These are phyloP conservation scores for Claviceps purpurea DNA, from an alignment of 2,329 filamentous ascomycete species.

Conservation along the genomic window DNA sequence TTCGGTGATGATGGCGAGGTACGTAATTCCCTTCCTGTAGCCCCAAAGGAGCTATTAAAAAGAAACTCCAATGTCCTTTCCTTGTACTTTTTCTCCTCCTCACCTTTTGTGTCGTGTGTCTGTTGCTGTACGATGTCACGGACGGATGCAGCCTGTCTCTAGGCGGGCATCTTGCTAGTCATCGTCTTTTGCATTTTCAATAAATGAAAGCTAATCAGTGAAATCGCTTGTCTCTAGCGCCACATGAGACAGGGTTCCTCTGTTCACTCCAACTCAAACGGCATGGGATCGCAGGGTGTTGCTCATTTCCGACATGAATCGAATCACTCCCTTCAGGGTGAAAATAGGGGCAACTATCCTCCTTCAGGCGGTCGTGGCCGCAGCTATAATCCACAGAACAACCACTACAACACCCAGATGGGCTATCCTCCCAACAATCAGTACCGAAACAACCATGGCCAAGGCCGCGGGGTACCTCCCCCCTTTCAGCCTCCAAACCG, in stretches of 20 bases:
- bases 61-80: conserved; percentile 3
- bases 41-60: too few species aligned
- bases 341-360: conserved; percentile 38
- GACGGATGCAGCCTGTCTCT: background rate
- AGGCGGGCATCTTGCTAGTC: background rate
- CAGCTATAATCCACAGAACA: conserved; percentile 29
- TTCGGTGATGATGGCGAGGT: conserved; percentile 71
- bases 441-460: conserved; percentile 28
- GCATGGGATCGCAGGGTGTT: conserved; percentile 50
- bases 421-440: conserved; percentile 30
- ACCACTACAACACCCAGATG: conserved; percentile 33
- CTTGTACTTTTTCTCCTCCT: conserved; percentile 4
- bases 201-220: conserved; percentile 5
- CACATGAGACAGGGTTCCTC: conserved; percentile 56
- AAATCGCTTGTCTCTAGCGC: conserved; percentile 28
- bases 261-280: conserved; percentile 46
- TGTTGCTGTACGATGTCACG: background rate
- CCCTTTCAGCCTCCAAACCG: conserved; percentile 30
- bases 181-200: background rate
- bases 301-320: conserved; percentile 75
- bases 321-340: conserved; percentile 59
- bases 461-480: conserved; percentile 40
- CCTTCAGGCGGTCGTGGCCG: conserved; percentile 37
- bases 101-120: background rate
- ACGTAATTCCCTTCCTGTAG: conserved; percentile 25